phyloP scores from a whole-genome alignment of 2,329 filamentous ascomycete genomes.

The Emmonsia crescens region DNA sequence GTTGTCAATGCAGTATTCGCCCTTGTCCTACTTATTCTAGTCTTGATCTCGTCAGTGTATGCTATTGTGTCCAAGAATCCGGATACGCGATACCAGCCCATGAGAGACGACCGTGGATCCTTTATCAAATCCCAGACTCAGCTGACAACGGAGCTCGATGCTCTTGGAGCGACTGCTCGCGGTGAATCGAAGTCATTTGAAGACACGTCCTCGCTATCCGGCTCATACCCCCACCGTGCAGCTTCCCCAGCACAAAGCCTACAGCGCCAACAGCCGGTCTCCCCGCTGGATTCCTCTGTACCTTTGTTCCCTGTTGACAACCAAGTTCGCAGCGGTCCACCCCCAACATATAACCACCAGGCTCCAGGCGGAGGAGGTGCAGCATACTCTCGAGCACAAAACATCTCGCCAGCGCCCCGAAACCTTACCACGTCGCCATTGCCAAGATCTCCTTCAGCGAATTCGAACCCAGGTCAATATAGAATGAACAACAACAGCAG shows the following conservation, averaged over 20 bases:
- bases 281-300: constrained; percentile 38
- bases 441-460: constrained; percentile 20
- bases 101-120: constrained; percentile 89
- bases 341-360: constrained; percentile 27
- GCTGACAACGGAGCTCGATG: constrained; percentile 78
- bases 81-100: constrained; percentile 87
- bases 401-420: constrained; percentile 25
- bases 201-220: constrained; percentile 58
- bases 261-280: constrained; percentile 34
- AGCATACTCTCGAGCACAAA: constrained; percentile 14
- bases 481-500: constrained; percentile 45
- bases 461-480: constrained; percentile 23
- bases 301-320: constrained; percentile 36
- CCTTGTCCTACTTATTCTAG: constrained; percentile 68
- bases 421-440: constrained; percentile 25
- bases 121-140: constrained; percentile 96
- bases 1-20: constrained; percentile 76
- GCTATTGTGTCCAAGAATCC: constrained; percentile 87
- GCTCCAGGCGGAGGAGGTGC: constrained; percentile 12
- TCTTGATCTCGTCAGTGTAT: constrained; percentile 65
- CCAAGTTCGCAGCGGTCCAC: constrained; percentile 28
- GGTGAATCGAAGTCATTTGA: constrained; percentile 67
- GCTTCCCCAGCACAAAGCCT: constrained; percentile 22
- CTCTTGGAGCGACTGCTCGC: constrained; percentile 75
- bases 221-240: constrained; percentile 41